These are phyloP conservation scores for Globisporangium paddicum DNA, from an alignment of 352 stramenopile species.

Conservation along the genomic window DNA sequence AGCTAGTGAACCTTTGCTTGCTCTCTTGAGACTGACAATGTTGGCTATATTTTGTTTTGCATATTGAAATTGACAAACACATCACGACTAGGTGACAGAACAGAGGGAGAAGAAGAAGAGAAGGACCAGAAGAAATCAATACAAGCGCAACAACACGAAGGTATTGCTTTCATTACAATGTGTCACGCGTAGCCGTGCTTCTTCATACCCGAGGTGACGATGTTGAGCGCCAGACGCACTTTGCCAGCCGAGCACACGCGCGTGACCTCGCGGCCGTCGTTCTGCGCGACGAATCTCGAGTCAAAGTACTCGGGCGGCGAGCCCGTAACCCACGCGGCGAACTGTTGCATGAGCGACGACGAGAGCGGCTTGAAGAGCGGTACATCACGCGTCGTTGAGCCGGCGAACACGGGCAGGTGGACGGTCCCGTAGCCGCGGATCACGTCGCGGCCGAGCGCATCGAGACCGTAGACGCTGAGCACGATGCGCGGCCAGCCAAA, in stretches of 20 bases:
- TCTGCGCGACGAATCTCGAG: constrained; percentile 72
- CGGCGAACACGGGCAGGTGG: constrained; percentile 66
- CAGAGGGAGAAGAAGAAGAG: background rate
- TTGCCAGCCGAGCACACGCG: constrained; percentile 53
- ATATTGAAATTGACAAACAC: background rate
- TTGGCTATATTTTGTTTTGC: background rate
- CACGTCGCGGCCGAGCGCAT: constrained; percentile 88
- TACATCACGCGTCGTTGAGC: constrained; percentile 57
- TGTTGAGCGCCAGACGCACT: constrained; percentile 55
- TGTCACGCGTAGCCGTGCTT: constrained; percentile 35
- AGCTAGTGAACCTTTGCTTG: background rate
- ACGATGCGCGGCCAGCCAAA: constrained; percentile 93
- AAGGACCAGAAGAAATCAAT: background rate
- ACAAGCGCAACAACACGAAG: background rate
- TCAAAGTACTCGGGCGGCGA: constrained; percentile 89
- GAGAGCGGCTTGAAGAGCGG: constrained; percentile 88
- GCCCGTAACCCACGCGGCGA: constrained; percentile 85
- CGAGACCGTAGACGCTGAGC: constrained; percentile 85
- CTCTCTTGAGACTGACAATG: background rate
- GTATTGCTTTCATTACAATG: background rate
- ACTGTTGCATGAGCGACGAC: constrained; percentile 81
- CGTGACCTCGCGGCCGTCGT: constrained; percentile 59
- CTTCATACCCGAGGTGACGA: constrained; percentile 55
- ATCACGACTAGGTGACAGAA: background rate
- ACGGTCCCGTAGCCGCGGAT: constrained; percentile 90